Evolutionary conservation across 371 early-diverging fungal species (phyloP), one percentile per base, ranked within the genome.

Genomic region (Nematocida parisii): DNA sequence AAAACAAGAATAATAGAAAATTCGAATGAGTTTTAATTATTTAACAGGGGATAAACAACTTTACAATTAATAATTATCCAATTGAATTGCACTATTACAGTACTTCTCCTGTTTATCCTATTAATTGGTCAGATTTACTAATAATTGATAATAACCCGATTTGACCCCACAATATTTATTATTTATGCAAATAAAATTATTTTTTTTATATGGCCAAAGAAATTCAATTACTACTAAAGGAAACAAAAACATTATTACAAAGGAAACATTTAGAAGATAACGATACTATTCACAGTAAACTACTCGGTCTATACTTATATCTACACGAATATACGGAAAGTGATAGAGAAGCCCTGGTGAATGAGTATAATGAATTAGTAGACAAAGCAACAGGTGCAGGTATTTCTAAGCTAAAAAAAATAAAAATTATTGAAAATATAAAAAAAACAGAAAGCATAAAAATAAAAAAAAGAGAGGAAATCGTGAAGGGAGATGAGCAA

Each of bases 261-360:
- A 75, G 13, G 39, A 33, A 56, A 13, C 15, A 33, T n/a, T 7
- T 9, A 45, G 46, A 46, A 18, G 60, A 70, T 15, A 54, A 44
- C 39, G 71, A 71, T 40, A 60, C 58, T 13, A 67, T 77, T 15
- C 80, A 77, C 24, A 77, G 80, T 42, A 70, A 77, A 54, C 13
- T 77, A 22, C 15, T 71, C 2, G 80, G 55, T 6, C 1, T 77
- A 18, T 68, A 39, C 58, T 20, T 77, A 20, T 70, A 27, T 39
- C 47, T 77, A n/a, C 44, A 71, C 15, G 60, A 58, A 42, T 57
- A 68, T n/a, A 27, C 11, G 15, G 62, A 61, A 61, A 46, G 44
- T 13, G 62, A 58, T 27, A 58, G 22, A 70, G 47, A 68, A 13
- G 3, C 0, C 18, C 33, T 66, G 15, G 50, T 77, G 22, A 47